Conservation (phyloP, 805 yeast genomes). For the Cyberlindnera maclurae region DNA sequence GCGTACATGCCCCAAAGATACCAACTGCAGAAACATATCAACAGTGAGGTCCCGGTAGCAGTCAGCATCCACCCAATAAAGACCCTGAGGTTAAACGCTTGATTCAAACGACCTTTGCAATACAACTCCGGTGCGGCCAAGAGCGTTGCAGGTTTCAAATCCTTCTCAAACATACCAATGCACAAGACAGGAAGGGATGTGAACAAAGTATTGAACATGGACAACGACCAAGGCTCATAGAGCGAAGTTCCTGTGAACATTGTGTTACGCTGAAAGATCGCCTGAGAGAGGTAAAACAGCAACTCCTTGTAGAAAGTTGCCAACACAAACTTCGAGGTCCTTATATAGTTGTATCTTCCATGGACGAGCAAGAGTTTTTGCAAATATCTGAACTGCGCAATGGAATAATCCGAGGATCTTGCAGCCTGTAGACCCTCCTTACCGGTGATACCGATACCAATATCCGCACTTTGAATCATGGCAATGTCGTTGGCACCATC, state of each 20-base stretch:
- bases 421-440: slow-evolving; percentile 97
- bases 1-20: slow-evolving; percentile 67
- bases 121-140: slow-evolving; percentile 90
- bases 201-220: slow-evolving; percentile 95
- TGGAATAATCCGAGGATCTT: slow-evolving; percentile 86
- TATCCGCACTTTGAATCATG: slow-evolving; percentile 97
- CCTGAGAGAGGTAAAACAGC: slow-evolving; percentile 82
- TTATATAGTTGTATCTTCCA: slow-evolving; percentile 90
- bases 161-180: slow-evolving; percentile 93
- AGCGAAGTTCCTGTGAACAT: slow-evolving; percentile 89
- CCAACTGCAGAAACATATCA: slow-evolving; percentile 61
- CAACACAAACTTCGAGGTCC: slow-evolving; percentile 86
- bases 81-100: slow-evolving; percentile 63
- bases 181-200: slow-evolving; percentile 89
- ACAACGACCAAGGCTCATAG: slow-evolving; percentile 92
- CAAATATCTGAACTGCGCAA: slow-evolving; percentile 87
- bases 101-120: slow-evolving; percentile 62
- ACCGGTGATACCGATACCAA: slow-evolving; percentile 96
- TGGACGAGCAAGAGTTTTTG: slow-evolving; percentile 82
- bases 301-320: slow-evolving; percentile 94
- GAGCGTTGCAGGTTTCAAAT: slow-evolving; percentile 79
- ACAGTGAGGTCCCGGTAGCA: slow-evolving; percentile 66
- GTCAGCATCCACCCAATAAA: slow-evolving; percentile 74
- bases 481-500: slow-evolving; percentile 99
- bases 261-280: slow-evolving; percentile 77